Base-by-base conservation (phyloP, 306 rosid genomes). In the Fagus crenata region DNA sequence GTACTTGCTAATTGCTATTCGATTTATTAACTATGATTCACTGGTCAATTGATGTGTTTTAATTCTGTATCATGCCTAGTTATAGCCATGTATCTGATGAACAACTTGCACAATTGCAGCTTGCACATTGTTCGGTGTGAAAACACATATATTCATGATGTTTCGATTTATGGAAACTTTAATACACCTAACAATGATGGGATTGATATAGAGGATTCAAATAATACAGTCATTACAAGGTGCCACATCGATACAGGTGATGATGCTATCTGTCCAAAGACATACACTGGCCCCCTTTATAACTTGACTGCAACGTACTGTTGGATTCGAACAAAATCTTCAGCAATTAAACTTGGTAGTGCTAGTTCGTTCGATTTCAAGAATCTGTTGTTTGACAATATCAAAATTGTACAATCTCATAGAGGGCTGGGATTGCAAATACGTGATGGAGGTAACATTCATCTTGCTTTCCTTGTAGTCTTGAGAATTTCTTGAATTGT, bases 201-300 rank as follows among this genome's bases (percentile, higher is more conserved):
- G 5, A 94, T 94, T 59, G 98, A 92, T 74, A 91, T 94, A 4
- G 98, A 94, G 83, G 98, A 94, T 85, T 92, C 98, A 35, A 94
- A 94, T 53, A 89, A 94, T 80, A 92, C 96, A 4, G 49, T 84
- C 4, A 92, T 94, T 77, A 90, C 84, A 9, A 71, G 94, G 76
- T 90, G 97, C 82, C 93, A 85, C 85, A 94, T 94, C 5, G 86
- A 94, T 76, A 94, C 97, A 5, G 96, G 97, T 32, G 98, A 94
- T 75, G 98, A 94, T 86, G 98, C 96, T 28, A 90, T 94, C 75
- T 92, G 97, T 83, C 96, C 97, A 7, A 94, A 94, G 84, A 83
- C 98, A 11, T 89, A 53, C 72, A 80, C 89, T 8, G 90, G 92
- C 51, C 92, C 98, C 18, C 84, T 94, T 14, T 80, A 84, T 80